Base-by-base conservation (phyloP, 306 rosid genomes). In the Lathyrus sativus region DNA sequence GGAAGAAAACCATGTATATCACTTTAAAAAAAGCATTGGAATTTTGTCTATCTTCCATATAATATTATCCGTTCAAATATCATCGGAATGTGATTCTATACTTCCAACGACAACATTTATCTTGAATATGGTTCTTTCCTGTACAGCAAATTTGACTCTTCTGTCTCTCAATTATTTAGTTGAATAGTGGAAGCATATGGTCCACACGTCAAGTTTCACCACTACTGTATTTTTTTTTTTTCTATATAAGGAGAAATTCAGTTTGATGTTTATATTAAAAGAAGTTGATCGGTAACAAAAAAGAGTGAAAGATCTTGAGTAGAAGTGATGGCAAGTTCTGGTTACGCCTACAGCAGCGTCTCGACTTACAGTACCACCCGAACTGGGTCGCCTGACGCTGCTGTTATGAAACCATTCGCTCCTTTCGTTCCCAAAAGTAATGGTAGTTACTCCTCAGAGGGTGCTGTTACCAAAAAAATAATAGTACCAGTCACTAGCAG, bases 281-380 rank as follows among this genome's bases (percentile, higher is more conserved):
- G n/a, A 59, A 15, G 14, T 35, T 6, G 39, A 7, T 6, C 3
- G 31, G 3, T 11, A 9, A 65, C 11, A 18, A 66, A 14, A 28
- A 10, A 73, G 31, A 49, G 39, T n/a, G 13, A 49, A 22, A 26
- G 44, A 31, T 15, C 18, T 48, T 48, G 18, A 4, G 39, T 35
- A 35, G 1, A 24, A 15, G 55, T 19, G 53, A 89, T 89, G 96
- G 76, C 57, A 3, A 50, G 38, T 71, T 83, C 49, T 71, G 74
- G 76, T 24, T 75, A 33, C 24, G 4, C 46, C 1, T 67, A 76
- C 55, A 59, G 35, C 54, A 60, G 70, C 56, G 28, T 61, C 65
- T 65, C 72, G 10, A 14, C 57, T 75, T 77, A 75, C 72, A 54
- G 15, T 29, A 71, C 64, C 0, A 15, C 14, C 12, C 67, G 64